Percentiles rank a stretch among this genome's conserved stretches.
phyloP scores from a whole-genome alignment of 2,329 filamentous ascomycete genomes.

The Pezicula carpinea region DNA sequence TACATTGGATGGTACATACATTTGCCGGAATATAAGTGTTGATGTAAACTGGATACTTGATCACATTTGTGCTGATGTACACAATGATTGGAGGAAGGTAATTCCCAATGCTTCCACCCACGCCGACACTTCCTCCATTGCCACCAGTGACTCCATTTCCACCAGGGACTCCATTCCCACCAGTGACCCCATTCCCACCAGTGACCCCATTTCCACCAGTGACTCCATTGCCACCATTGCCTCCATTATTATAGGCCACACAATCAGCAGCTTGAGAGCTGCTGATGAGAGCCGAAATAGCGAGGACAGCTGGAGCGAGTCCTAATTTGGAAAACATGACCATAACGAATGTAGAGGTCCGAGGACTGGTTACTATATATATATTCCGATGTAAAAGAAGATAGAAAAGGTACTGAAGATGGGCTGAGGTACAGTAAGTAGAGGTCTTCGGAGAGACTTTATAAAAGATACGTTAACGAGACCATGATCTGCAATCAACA shows the following conservation, averaged over 20 bases:
- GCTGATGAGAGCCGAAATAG: background rate
- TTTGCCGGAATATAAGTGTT: background rate
- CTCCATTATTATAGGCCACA: background rate
- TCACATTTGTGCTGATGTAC: background rate
- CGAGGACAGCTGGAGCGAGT: background rate
- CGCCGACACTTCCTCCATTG: background rate
- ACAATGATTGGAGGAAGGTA: background rate
- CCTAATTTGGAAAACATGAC: background rate
- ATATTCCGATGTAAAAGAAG: background rate
- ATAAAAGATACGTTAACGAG: background rate
- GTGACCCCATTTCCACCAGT: too few species aligned
- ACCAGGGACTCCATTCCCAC: background rate
- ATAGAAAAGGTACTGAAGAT: background rate
- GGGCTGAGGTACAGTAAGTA: background rate
- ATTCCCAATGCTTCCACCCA: background rate
- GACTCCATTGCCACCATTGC: background rate
- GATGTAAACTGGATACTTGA: background rate
- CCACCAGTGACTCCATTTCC: background rate
- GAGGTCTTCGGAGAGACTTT: background rate
- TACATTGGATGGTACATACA: too few species aligned
- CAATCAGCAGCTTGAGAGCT: background rate
- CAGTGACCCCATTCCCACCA: too few species aligned
- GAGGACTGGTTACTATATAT: background rate
- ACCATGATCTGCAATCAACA: background rate
- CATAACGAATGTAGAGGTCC: background rate